phyloP scores from a whole-genome alignment of 192 early-diverging fungal species.

The Linderina pennispora region DNA sequence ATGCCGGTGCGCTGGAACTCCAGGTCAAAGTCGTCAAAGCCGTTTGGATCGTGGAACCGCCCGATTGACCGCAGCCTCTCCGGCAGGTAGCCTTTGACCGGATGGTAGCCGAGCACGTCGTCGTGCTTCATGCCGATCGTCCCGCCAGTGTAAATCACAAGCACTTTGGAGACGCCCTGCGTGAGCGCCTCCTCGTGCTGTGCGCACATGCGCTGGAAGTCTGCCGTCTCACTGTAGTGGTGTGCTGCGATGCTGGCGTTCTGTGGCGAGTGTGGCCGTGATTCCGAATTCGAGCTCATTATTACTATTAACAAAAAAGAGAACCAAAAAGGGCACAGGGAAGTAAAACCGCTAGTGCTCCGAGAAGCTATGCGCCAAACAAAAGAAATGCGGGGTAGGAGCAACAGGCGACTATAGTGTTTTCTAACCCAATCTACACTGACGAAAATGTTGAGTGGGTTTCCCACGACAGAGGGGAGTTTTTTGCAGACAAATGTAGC shows the following conservation, averaged over 20 bases:
- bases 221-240: slow-evolving; percentile 46
- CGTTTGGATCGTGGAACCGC: slow-evolving; percentile 78
- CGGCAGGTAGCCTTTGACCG: slow-evolving; percentile 75
- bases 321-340: no score
- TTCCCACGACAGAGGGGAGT: no score
- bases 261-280: no score
- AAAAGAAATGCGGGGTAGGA: no score
- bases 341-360: no score
- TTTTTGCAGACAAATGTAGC: no score
- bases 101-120: slow-evolving; percentile 61
- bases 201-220: slow-evolving; percentile 49
- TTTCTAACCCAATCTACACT: no score
- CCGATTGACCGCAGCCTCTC: slow-evolving; percentile 64
- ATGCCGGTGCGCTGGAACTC: slow-evolving; percentile 38
- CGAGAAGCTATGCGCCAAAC: no score
- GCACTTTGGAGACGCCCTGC: slow-evolving; percentile 70
- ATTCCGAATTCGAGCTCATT: no score
- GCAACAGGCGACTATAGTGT: no score
- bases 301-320: no score
- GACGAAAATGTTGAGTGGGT: no score
- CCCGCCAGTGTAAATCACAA: slow-evolving; percentile 94
- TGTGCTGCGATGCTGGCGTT: slow-evolving; percentile 20
- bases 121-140: slow-evolving; percentile 88
- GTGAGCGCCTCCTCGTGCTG: slow-evolving; percentile 56
- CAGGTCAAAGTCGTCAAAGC: slow-evolving; percentile 38